Evolutionary conservation across 2,329 filamentous ascomycete genomes (phyloP).

Genomic region (Pyrenophora teres): DNA sequence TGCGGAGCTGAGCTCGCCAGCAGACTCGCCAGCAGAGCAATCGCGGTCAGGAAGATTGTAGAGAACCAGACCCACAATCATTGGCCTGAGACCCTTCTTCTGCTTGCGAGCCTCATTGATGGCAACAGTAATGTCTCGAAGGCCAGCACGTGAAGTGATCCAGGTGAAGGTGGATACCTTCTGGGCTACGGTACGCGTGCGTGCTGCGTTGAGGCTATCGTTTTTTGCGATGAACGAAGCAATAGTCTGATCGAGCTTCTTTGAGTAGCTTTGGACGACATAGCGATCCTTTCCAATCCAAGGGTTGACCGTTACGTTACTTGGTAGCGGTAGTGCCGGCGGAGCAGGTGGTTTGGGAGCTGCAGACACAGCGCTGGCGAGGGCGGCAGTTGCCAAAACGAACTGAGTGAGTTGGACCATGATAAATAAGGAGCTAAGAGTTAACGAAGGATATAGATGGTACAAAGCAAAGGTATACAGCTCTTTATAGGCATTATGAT

Average conservation of each 20-base stretch:
- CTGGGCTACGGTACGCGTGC: conserved; percentile 33
- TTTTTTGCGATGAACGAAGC: conserved; percentile 27
- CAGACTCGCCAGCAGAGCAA: conserved; percentile 75
- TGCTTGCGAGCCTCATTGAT: conserved; percentile 32
- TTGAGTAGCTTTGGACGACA: conserved; percentile 27
- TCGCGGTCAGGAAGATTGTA: conserved; percentile 95
- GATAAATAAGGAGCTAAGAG: conserved; percentile 5
- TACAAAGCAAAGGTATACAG: conserved; percentile 9
- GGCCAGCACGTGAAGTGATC: conserved; percentile 28
- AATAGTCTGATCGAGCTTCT: conserved; percentile 36
- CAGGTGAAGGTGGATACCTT: conserved; percentile 36
- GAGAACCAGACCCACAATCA: conserved; percentile 64
- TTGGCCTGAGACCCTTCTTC: conserved; percentile 20
- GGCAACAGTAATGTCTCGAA: conserved; percentile 24
- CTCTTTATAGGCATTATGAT: conserved; percentile 13
- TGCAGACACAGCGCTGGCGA: conserved; percentile 24
- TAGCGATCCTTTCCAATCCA: conserved; percentile 33
- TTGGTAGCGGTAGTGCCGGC: background rate
- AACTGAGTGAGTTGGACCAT: conserved; percentile 35
- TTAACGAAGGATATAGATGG: conserved; percentile 3
- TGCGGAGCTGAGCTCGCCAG: conserved; percentile 78
- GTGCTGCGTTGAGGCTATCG: conserved; percentile 33
- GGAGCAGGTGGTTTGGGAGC: conserved; percentile 14
- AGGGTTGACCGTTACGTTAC: conserved; percentile 23
- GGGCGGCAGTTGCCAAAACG: conserved; percentile 27